Evolutionary conservation across 208 protist genomes (phyloP).

Genomic region (Trypanosoma cruzi): DNA sequence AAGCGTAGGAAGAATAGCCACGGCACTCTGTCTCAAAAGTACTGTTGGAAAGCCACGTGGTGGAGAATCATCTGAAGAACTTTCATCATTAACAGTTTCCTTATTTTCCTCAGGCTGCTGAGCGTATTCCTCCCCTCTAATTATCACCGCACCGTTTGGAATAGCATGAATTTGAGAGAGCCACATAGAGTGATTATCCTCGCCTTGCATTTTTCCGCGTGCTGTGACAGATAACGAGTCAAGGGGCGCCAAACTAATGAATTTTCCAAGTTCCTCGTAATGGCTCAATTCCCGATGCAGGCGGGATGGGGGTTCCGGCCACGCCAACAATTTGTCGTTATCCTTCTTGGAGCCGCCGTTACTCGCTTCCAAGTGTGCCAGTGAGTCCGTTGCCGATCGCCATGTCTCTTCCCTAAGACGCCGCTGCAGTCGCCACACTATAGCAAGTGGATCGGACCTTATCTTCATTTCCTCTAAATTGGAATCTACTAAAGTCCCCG

Average conservation of each 20-base stretch:
- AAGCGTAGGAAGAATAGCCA: constrained; percentile 1
- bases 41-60: not conserved
- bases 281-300: constrained; percentile 1
- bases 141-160: not conserved
- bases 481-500: not conserved
- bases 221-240: not conserved
- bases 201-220: not conserved
- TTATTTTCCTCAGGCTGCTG: not conserved
- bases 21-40: not conserved
- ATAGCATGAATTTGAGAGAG: not conserved
- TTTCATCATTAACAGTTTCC: not conserved
- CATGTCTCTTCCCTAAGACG: not conserved
- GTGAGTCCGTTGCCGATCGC: not conserved
- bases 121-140: not conserved
- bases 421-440: constrained; percentile 1
- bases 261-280: not conserved
- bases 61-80: not conserved
- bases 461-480: not conserved
- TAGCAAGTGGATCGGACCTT: not conserved
- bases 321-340: not conserved
- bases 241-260: not conserved
- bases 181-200: not conserved
- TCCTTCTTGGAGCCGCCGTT: not conserved
- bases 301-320: constrained; percentile 18
- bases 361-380: not conserved